Percentiles rank a stretch among this genome's conserved stretches.
Conservation (phyloP, 106 monocot genomes). For the Dioscorea dumetorum region DNA sequence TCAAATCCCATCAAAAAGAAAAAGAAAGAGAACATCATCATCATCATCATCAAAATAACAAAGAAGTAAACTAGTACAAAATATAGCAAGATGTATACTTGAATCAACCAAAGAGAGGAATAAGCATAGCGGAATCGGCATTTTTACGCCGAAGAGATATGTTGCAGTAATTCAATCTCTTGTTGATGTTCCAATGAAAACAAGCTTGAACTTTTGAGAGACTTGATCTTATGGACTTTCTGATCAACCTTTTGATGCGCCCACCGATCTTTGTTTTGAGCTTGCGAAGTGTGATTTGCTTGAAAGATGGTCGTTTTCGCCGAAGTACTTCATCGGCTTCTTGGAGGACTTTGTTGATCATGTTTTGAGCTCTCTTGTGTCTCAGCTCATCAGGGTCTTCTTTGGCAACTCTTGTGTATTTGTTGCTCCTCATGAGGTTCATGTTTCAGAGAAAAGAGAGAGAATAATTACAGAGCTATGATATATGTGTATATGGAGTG, state of each 20-base stretch:
- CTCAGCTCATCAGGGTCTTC: slow-evolving; percentile 7
- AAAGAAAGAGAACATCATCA: not conserved
- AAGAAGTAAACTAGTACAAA: not conserved
- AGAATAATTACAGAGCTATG: not conserved
- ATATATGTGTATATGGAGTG: too few species aligned
- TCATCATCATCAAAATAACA: not conserved
- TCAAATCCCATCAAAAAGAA: too few species aligned
- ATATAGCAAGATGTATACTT: not conserved
- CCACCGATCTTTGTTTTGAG: not conserved
- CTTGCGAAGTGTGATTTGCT: not conserved
- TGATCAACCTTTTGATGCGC: not conserved
- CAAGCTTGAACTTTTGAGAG: not conserved
- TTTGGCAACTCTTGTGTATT: not conserved
- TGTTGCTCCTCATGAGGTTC: not conserved
- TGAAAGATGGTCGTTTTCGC: not conserved
- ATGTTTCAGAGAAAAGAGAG: slow-evolving; percentile 1
- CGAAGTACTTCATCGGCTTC: not conserved
- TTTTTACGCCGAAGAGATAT: not conserved
- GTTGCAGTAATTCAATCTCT: not conserved
- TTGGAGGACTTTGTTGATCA: slow-evolving; percentile 1
- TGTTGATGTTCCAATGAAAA: not conserved
- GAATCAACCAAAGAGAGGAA: not conserved
- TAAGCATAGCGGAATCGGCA: not conserved
- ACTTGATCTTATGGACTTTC: not conserved
- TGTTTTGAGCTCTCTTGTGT: not conserved